Percentiles rank a stretch among this genome's conserved stretches.
Conservation (phyloP, 768 basidiomycete genomes). For the Psilocybe subaeruginosa region DNA sequence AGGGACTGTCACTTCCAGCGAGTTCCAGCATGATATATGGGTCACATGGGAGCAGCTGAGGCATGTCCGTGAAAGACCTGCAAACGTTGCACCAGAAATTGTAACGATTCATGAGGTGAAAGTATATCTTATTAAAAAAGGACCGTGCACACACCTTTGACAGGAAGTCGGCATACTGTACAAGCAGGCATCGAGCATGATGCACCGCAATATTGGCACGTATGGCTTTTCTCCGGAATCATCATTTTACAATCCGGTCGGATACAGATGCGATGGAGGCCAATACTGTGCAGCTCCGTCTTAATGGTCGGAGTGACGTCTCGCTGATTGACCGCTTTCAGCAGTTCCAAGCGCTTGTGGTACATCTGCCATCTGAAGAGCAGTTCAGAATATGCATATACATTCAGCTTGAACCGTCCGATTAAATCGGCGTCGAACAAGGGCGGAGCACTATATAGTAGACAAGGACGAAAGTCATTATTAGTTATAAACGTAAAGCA, state of each 20-base stretch:
- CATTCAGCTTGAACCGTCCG: constrained; percentile 50
- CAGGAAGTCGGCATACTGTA: constrained; percentile 75
- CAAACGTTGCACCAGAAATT: constrained; percentile 5
- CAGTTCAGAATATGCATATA: constrained; percentile 75
- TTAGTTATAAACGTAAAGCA: background rate
- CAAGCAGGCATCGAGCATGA: constrained; percentile 55
- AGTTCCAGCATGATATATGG: constrained; percentile 67
- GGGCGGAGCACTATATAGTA: constrained; percentile 22
- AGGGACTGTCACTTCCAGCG: constrained; percentile 40
- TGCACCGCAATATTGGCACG: constrained; percentile 47
- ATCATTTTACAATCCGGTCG: constrained; percentile 37
- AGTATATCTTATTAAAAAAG: no score
- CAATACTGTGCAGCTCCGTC: constrained; percentile 34
- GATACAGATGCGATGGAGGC: constrained; percentile 51
- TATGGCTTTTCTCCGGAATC: constrained; percentile 33
- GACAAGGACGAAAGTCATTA: background rate
- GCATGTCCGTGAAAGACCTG: constrained; percentile 68
- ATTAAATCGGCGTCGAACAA: constrained; percentile 42
- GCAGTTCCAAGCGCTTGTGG: constrained; percentile 71
- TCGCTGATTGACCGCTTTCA: constrained; percentile 59
- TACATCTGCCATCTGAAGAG: constrained; percentile 74
- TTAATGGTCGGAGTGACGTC: constrained; percentile 17
- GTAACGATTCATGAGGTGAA: background rate
- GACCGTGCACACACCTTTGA: constrained; percentile 54
- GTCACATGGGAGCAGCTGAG: constrained; percentile 64